These are phyloP conservation scores for Dryadomyces sulphureus DNA, from an alignment of 2,329 filamentous ascomycete species.

Conservation along the genomic window DNA sequence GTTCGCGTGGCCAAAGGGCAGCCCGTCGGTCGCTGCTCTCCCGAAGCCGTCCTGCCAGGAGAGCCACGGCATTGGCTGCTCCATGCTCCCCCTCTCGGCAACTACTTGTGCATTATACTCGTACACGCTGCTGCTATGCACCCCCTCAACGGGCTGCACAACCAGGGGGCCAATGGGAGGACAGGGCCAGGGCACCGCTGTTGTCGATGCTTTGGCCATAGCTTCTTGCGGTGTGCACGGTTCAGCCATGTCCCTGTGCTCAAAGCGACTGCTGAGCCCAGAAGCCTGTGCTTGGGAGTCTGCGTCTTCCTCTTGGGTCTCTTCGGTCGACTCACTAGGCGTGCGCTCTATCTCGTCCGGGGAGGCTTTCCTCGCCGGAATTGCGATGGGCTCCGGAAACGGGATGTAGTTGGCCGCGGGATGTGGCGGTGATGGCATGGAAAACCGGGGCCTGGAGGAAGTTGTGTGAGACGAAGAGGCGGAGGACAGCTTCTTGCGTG, in stretches of 20 bases:
- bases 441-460: background rate
- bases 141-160: background rate
- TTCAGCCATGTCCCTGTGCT: background rate
- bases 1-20: background rate
- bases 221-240: conserved; percentile 1
- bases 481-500: too few species aligned
- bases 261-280: too few species aligned
- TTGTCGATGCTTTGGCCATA: background rate
- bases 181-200: background rate
- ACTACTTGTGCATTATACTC: background rate
- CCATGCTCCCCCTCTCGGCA: background rate
- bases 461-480: background rate
- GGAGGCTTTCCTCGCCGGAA: background rate
- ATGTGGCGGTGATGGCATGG: conserved; percentile 1
- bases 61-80: background rate
- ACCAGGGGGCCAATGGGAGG: background rate
- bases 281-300: too few species aligned
- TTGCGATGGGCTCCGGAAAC: background rate
- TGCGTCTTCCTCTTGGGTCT: background rate
- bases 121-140: background rate
- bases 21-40: background rate
- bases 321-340: too few species aligned
- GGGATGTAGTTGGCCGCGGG: conserved; percentile 2
- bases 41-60: background rate
- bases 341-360: too few species aligned